Evolutionary conservation across 805 yeast species (phyloP), one percentile per base, ranked within the genome.

Genomic region (Barnettozyma sp.): DNA sequence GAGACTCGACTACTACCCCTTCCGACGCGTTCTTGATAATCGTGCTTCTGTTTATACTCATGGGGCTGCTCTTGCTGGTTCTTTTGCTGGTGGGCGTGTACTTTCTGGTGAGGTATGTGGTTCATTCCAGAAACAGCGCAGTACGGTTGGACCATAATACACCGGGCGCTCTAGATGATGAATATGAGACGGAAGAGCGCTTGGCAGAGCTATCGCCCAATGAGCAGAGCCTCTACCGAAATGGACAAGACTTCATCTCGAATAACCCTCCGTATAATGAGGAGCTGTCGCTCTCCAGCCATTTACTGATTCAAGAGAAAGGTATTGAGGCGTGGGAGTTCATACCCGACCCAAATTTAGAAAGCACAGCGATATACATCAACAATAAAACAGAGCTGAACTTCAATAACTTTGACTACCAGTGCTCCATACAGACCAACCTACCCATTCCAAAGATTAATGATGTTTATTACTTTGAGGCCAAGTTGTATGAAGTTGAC

Each of bases 241-340:
- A 71, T 1, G 73, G 71, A 3, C 68, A 65, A 42, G 66, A 65
- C 20, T 52, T 30, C 29, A 44, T 52, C 35, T 42, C 42, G 27
- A 39, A 40, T 9, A 37, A 42, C 32, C 55, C 54, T 4, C 52
- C 52, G 4, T 33, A 39, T 22, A 36, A 41, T 27, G 54, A 47
- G 3, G 40, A 34, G 13, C 33, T 50, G 2, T 34, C 56, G 3
- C 52, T 79, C 4, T 49, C 55, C 8, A 35, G 33, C 6, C 55
- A 49, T 19, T 25, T 52, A 14, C 22, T 40, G 7, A 82, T 85
- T 17, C 92, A 83, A 51, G 95, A 86, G 45, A 80, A 80, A 52
- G 95, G 94, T 0, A 75, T 86, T 3, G 62, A 71, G 11, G 95
- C 95, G 0, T 85, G 86, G 86, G 90, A 83, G 49, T 85, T 86